Percentiles rank a stretch among this genome's conserved stretches.
Evolutionary conservation across 805 yeast genomes (phyloP).

Genomic region (Saccharomycopsis babjevae): DNA sequence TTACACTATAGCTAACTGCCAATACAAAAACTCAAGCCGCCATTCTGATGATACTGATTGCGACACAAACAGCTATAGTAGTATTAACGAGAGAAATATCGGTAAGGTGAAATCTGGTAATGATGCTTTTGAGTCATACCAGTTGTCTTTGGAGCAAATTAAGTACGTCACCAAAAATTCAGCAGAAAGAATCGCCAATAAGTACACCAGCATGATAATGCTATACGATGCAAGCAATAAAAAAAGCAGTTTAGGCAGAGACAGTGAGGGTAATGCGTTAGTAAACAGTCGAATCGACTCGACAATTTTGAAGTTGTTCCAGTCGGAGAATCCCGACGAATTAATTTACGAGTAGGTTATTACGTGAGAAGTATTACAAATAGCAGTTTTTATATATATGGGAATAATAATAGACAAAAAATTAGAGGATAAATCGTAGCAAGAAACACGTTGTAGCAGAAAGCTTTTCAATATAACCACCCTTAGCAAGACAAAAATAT

Average conservation of each 20-base stretch:
- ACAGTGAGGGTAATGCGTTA: conserved; percentile 3
- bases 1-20: conserved; percentile 3
- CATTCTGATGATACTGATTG: not conserved
- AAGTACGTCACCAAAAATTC: conserved; percentile 8
- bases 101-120: conserved; percentile 11
- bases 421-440: too few species aligned
- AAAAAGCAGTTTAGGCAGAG: conserved; percentile 5
- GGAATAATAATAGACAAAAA: too few species aligned
- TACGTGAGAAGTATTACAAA: not conserved
- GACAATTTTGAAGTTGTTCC: conserved; percentile 7
- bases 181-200: conserved; percentile 7
- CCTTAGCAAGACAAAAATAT: too few species aligned
- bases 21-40: not conserved
- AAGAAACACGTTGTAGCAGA: too few species aligned
- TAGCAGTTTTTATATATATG: not conserved
- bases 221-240: not conserved
- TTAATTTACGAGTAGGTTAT: conserved; percentile 1
- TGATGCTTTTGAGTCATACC: not conserved
- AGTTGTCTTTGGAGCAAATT: conserved; percentile 13
- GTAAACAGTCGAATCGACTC: conserved; percentile 6
- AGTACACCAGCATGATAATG: conserved; percentile 6
- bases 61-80: not conserved
- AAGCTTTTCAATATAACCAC: too few species aligned
- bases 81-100: not conserved
- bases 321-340: conserved; percentile 14